Percentiles rank a stretch among this genome's conserved stretches.
Evolutionary conservation across 73 alveolate genomes (phyloP).

Genomic region (Symbiodinium pilosum): DNA sequence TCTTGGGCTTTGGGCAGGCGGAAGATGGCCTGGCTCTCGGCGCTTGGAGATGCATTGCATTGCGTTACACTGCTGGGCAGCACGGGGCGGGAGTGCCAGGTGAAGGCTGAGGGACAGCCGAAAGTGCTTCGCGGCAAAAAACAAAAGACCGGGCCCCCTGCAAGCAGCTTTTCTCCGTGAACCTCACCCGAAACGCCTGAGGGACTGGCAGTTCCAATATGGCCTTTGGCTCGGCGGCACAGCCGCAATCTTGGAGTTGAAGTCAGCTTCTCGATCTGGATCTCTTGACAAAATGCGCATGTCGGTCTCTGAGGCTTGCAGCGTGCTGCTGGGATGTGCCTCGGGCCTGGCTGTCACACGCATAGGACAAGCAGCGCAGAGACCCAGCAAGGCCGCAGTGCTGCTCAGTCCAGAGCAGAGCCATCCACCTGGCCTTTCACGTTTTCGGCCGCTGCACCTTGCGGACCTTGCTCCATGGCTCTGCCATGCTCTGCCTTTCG

Average conservation of each 20-base stretch:
- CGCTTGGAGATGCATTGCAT: neutral
- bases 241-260: neutral
- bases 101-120: neutral
- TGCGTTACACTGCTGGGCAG: neutral
- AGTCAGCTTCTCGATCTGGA: neutral
- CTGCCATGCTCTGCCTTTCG: no score
- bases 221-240: slow-evolving; percentile 12
- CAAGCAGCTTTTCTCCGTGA: no score
- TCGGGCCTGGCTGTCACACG: neutral
- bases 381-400: neutral
- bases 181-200: no score
- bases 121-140: neutral
- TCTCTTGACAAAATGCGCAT: no score
- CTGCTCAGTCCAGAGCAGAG: neutral
- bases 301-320: neutral
- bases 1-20: neutral
- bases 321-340: neutral
- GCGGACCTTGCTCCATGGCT: no score
- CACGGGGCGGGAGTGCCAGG: no score
- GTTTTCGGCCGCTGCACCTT: neutral
- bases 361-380: neutral
- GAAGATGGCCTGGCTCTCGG: neutral
- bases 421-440: neutral
- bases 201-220: neutral
- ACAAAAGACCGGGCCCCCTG: neutral